Evolutionary conservation across 1,284 basidiomycete species (phyloP), one percentile per base, ranked within the genome.

Genomic region (Cutaneotrichosporon sp.): DNA sequence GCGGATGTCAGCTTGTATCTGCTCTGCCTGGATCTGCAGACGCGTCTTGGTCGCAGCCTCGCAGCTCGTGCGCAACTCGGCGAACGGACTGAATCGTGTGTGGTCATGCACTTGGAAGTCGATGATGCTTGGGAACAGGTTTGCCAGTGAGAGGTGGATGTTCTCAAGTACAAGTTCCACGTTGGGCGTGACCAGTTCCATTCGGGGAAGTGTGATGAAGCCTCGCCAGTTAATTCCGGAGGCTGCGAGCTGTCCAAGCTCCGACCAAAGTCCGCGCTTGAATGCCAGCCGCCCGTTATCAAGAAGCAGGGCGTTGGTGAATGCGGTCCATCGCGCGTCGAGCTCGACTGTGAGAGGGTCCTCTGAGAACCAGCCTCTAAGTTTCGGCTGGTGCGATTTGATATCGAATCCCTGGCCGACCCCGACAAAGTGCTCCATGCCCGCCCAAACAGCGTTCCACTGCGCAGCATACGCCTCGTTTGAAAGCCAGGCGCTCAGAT

Each of bases 151-250:
- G 22, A 67, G n/a, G 42, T 62, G 52, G 11, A 64, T 36, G 34
- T 67, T 67, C 58, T 67, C 66, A 9, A 67, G 57, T 2, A 67
- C 62, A 5, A 64, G 55, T 50, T 67, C 66, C 6, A 67, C n/a
- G 13, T 34, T 55, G 7, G 63, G 60, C 14, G 52, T 40, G 26
- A 46, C 42, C 5, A 60, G 31, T 58, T 67, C 66, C 26, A 67
- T 9, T 11, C 66, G 62, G 0, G 66, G 66, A 26, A 67, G 18
- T 21, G 66, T 47, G 14, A 67, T 30, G 50, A 59, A 67, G 4
- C 66, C 63, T n/a, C 49, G 32, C 8, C 58, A 58, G 18, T 47
- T 34, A 11, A 67, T 31, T 1, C 49, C 40, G 5, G 63, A 57
- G 18, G 53, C 34, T 22, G 52, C 9, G 16, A 64, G 26, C 9